Evolutionary conservation across 306 rosid species (phyloP).

Genomic region (Castanea sativa): DNA sequence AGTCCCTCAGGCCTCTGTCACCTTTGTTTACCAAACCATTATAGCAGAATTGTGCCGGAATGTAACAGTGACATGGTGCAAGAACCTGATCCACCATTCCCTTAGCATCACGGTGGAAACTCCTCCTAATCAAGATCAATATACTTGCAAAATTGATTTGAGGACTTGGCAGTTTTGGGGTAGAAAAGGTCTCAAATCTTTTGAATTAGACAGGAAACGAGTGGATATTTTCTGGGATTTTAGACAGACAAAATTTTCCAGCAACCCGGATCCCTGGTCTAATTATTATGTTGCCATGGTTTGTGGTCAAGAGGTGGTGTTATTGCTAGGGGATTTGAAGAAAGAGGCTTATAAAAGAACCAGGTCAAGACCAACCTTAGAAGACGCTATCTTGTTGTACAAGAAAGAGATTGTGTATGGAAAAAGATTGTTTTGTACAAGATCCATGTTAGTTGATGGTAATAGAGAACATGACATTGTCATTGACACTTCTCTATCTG

Average conservation of each 20-base stretch:
- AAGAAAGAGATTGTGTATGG: conserved; percentile 61
- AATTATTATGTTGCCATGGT: conserved; percentile 64
- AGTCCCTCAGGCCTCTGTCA: conserved; percentile 22
- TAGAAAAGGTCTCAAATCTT: conserved; percentile 59
- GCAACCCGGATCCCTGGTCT: conserved; percentile 40
- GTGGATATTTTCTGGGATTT: conserved; percentile 66
- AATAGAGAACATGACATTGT: conserved; percentile 48
- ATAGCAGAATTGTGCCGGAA: conserved; percentile 24
- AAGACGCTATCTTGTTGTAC: conserved; percentile 47
- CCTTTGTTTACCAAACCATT: conserved; percentile 44
- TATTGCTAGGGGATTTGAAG: conserved; percentile 52
- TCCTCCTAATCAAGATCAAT: conserved; percentile 21
- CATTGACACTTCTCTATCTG: conserved; percentile 52
- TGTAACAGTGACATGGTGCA: conserved; percentile 51
- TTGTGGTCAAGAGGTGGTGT: conserved; percentile 42
- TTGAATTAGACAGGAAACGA: conserved; percentile 43
- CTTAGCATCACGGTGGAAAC: conserved; percentile 39
- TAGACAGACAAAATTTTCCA: conserved; percentile 39
- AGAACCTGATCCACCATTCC: conserved; percentile 32
- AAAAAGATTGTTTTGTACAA: conserved; percentile 51
- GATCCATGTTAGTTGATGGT: conserved; percentile 46
- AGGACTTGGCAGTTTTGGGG: conserved; percentile 51
- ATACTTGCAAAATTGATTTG: conserved; percentile 52
- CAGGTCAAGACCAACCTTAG: conserved; percentile 43
- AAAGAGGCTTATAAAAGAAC: conserved; percentile 50